Base-by-base conservation (phyloP, 148 eudicot species). In the Persicaria tinctoria region DNA sequence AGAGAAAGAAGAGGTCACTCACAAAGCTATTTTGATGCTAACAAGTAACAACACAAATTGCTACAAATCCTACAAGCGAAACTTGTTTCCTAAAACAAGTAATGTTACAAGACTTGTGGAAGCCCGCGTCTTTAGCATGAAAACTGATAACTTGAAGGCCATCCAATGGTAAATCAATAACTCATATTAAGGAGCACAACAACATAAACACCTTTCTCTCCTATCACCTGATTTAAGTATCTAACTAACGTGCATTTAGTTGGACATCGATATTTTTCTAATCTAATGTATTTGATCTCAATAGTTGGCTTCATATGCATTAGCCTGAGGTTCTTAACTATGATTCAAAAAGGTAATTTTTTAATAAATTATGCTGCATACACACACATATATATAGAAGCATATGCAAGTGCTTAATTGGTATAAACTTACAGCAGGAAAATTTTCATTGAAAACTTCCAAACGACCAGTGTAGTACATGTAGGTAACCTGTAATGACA, bases 391-490 rank as follows among this genome's bases (percentile, higher is more conserved):
- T 57, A 2, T 57, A 57, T 66, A 13, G 12, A 66, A 66, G 47
- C 41, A 32, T 32, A 32, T 32, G 41, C 41, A 32, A 32, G 41
- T 32, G 41, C 41, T 32, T 32, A 32, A 32, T 32, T 32, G 41
- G 41, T 32, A 32, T 53, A 9, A 53, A 82, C 95, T 90, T 79
- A 90, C 98, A 78, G 94, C 94, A 48, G 85, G 86, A 79, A 95
- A 95, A 79, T 92, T 92, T 82, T 95, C 99, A 79, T 95, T 95
- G 84, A 92, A 90, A 56, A 95, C 97, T 85, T 95, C 99, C 89
- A 92, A 82, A 50, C 97, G 96, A 69, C 99, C 97, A 27, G 99
- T 95, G 79, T 95, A 95, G 68, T 95, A 95, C 99, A 95, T 95
- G 86, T 95, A 95, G 41, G 98, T 90, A 55, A 95, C 96, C 96